Percentiles rank a stretch among this genome's conserved stretches.
Conservation (phyloP, 495 filamentous ascomycete genomes). For the Tetracladium marchalianum region DNA sequence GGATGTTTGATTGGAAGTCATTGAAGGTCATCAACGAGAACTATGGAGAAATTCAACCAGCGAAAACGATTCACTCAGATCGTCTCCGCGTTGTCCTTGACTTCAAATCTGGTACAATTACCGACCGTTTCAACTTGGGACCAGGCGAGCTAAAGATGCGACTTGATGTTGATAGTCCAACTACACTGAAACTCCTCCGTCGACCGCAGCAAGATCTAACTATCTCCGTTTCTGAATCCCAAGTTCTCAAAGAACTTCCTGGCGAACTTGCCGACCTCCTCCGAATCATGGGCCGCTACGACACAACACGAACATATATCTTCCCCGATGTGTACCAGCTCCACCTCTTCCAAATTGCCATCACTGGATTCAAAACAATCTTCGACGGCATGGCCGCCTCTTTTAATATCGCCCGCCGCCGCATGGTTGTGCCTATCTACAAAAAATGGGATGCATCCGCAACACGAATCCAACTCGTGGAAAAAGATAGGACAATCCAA, state of each 20-base stretch:
- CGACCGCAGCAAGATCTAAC: conserved; percentile 59
- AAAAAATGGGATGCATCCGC: conserved; percentile 78
- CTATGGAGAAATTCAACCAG: conserved; percentile 20
- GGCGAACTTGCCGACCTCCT: conserved; percentile 46
- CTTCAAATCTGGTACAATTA: conserved; percentile 56
- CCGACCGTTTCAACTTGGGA: conserved; percentile 67
- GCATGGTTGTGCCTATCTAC: conserved; percentile 81
- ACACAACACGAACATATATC: conserved; percentile 39
- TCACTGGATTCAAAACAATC: conserved; percentile 67
- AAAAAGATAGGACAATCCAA: conserved; percentile 60
- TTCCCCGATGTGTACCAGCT: conserved; percentile 49
- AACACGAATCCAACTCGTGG: conserved; percentile 69
- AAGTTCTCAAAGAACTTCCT: conserved; percentile 43
- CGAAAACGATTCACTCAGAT: conserved; percentile 58
- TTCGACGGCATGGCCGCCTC: conserved; percentile 64
- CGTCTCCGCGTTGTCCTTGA: conserved; percentile 58
- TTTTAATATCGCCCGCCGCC: conserved; percentile 73
- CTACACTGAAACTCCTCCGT: conserved; percentile 52
- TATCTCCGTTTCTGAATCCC: conserved; percentile 55
- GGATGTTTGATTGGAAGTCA: conserved; percentile 28
- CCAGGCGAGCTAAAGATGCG: conserved; percentile 60
- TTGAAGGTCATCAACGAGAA: conserved; percentile 31
- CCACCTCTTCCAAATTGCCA: conserved; percentile 62
- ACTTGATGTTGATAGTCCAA: conserved; percentile 36
- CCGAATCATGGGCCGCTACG: conserved; percentile 23